Evolutionary conservation across 768 basidiomycete species (phyloP).

Genomic region (Collybia sordida): DNA sequence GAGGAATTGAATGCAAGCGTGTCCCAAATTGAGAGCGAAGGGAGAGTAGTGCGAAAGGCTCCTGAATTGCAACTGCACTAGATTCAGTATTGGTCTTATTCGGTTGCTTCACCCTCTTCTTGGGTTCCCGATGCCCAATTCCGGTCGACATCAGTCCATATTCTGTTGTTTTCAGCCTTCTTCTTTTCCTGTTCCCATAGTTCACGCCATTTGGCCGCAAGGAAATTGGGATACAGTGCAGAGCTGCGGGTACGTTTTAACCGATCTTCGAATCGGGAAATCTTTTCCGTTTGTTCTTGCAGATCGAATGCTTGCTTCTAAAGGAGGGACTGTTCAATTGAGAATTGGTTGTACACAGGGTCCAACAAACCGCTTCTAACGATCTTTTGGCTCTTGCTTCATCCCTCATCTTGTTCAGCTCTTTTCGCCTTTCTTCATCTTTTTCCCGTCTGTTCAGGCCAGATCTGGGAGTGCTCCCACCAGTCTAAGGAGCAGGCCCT

Average conservation of each 20-base stretch:
- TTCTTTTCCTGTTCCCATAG: constrained; percentile 43
- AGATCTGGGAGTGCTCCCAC: constrained; percentile 42
- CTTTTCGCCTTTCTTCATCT: constrained; percentile 69
- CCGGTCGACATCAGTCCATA: constrained; percentile 3
- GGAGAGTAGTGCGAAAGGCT: no score
- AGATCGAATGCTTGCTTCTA: constrained; percentile 54
- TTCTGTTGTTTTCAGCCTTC: constrained; percentile 3
- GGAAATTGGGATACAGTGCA: constrained; percentile 59
- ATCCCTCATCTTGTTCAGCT: constrained; percentile 68
- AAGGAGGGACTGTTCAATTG: not conserved
- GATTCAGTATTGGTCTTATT: no score
- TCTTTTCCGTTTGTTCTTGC: constrained; percentile 60
- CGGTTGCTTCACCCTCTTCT: constrained; percentile 26
- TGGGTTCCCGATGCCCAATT: constrained; percentile 8
- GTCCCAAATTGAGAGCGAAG: no score
- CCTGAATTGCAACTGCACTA: no score
- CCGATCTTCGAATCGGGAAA: constrained; percentile 60
- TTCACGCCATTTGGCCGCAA: constrained; percentile 59
- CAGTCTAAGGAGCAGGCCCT: constrained; percentile 27
- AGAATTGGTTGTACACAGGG: not conserved
- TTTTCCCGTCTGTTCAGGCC: constrained; percentile 46
- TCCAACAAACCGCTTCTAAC: constrained; percentile 49
- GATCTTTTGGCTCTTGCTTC: constrained; percentile 60
- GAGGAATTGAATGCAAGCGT: no score
- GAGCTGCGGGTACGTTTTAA: constrained; percentile 48